Evolutionary conservation across 768 basidiomycete species (phyloP), one percentile per base, ranked within the genome.

Genomic region (Amanita phalloides): DNA sequence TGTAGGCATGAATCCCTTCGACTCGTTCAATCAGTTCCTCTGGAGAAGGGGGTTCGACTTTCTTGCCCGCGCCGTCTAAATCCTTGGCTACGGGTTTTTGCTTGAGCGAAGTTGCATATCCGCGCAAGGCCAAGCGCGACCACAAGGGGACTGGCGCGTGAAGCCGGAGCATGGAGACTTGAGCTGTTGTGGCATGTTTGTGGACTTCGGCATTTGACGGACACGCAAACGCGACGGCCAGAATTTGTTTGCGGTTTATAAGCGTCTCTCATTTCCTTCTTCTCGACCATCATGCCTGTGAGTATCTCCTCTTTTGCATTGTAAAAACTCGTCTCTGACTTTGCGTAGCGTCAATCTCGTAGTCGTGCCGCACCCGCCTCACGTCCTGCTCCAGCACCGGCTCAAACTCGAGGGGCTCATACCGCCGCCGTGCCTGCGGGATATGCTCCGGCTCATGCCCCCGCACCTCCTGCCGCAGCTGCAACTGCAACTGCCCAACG

Each of bases 261-360:
- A 61, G 66, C 68, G 64, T 67, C 62, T 60, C 68, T 57, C 64
- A 55, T 53, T 51, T 55, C 49, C 44, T 50, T 48, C 46, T 38
- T 53, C 35, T 28, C 53, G 13, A 42, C 49, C 50, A 64, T 45
- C 54, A 73, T 73, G 72, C 62, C 73, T 66, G 73, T 74, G 62
- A 60, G 73, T 57, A 21, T 33, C 20, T 41, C 50, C n/a, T 32
- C 33, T 33, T 35, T 48, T 11, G 35, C 17, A 28, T 6, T 9
- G 13, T 46, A 49, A 14, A 55, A 3, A 54, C 28, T 7, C 11
- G 0, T 20, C 35, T 46, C 25, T 39, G 13, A 55, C 25, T 33
- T 20, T 36, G 38, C 48, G 20, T 48, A 90, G 89, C 87, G 88
- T 65, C 77, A 79, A 69, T 89, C 88, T 41, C 86, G 88, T 61